These are phyloP conservation scores for Lactarius vividus DNA, from an alignment of 768 basidiomycete genomes.

Conservation along the genomic window DNA sequence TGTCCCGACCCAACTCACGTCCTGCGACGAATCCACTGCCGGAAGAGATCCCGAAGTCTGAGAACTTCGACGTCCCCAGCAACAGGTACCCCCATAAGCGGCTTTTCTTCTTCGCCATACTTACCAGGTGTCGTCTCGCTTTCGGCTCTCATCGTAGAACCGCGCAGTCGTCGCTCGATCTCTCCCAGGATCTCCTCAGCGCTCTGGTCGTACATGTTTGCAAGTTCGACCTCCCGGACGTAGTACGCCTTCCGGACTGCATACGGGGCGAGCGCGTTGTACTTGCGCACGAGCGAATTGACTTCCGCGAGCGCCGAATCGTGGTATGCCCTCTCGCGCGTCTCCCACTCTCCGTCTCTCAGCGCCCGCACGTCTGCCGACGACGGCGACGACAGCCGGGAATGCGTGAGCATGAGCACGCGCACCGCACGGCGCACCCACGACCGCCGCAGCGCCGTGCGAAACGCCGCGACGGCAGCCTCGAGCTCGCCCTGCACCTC, in stretches of 20 bases:
- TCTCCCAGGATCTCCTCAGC: conserved; percentile 51
- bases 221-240: conserved; percentile 55
- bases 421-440: conserved; percentile 78
- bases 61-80: background rate
- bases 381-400: conserved; percentile 38
- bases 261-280: conserved; percentile 79
- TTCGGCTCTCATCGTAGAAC: background rate
- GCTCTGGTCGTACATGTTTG: conserved; percentile 48
- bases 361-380: conserved; percentile 41
- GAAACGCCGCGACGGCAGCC: conserved; percentile 55
- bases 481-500: conserved; percentile 80
- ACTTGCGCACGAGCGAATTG: conserved; percentile 72
- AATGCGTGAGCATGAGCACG: conserved; percentile 49
- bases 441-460: conserved; percentile 57
- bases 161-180: conserved; percentile 33
- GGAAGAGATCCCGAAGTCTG: conserved; percentile 7
- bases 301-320: conserved; percentile 65
- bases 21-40: conserved; percentile 10
- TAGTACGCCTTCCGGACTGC: conserved; percentile 67
- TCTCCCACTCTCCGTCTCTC: conserved; percentile 70
- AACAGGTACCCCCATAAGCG: background rate
- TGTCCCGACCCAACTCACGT: background rate
- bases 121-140: background rate
- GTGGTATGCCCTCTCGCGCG: conserved; percentile 64
- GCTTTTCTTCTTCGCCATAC: conserved; percentile 17